phyloP scores from a whole-genome alignment of 1,284 basidiomycete genomes.

The Ganoderma sinense region DNA sequence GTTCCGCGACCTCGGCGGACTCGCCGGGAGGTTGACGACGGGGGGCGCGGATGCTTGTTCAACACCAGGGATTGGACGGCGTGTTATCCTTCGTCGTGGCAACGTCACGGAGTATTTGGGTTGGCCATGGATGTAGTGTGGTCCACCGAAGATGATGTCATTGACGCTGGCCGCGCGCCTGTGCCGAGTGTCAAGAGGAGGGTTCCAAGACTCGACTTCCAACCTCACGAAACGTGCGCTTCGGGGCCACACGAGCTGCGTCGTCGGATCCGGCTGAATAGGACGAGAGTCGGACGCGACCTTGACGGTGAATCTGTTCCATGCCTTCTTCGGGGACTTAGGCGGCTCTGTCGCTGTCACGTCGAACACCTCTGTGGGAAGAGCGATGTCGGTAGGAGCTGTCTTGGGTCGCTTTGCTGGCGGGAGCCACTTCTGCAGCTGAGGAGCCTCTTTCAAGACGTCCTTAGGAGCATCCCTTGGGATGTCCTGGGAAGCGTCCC shows the following conservation, averaged over 20 bases:
- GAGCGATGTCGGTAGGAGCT: constrained; percentile 40
- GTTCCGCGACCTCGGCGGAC: constrained; percentile 40
- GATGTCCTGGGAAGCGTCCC: constrained; percentile 32
- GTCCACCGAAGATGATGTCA: constrained; percentile 70
- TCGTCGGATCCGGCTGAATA: constrained; percentile 53
- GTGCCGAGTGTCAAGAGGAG: constrained; percentile 74
- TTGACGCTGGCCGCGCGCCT: constrained; percentile 71
- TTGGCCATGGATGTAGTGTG: constrained; percentile 52
- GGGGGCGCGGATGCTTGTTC: constrained; percentile 19
- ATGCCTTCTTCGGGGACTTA: constrained; percentile 59
- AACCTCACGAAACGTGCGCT: constrained; percentile 54
- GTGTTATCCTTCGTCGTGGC: constrained; percentile 47
- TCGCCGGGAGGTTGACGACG: constrained; percentile 53
- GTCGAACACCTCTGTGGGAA: constrained; percentile 55
- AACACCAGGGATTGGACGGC: constrained; percentile 1
- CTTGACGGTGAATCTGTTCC: constrained; percentile 62
- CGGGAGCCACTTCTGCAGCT: constrained; percentile 56
- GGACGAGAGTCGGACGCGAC: constrained; percentile 58
- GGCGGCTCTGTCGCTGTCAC: constrained; percentile 61
- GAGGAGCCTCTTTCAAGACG: constrained; percentile 30
- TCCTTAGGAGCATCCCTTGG: constrained; percentile 32
- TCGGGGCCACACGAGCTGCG: constrained; percentile 53
- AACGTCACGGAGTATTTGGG: constrained; percentile 60
- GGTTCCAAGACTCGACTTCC: constrained; percentile 80
- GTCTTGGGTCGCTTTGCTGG: constrained; percentile 56